These are phyloP conservation scores for Isochrysis galbana DNA, from an alignment of 78 protist genomes.

Conservation along the genomic window DNA sequence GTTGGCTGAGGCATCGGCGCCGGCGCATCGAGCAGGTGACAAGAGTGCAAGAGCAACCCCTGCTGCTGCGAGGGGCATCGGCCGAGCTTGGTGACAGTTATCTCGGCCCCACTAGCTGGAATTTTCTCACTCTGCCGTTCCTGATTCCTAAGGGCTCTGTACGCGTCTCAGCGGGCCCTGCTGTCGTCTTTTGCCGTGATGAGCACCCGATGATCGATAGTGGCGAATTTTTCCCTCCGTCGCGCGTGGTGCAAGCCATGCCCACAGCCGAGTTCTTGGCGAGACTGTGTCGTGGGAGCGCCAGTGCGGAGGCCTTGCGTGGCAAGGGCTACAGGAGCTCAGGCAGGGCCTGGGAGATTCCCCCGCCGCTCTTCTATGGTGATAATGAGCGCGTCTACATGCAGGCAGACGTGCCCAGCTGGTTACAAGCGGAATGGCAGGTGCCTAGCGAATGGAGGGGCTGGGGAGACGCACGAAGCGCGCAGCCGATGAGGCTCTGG, in stretches of 20 bases:
- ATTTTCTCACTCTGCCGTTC: background rate
- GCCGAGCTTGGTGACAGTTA: too few species aligned
- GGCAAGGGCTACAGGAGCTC: background rate
- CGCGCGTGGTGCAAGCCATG: background rate
- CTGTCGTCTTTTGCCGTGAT: background rate
- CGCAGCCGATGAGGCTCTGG: constrained; percentile 8
- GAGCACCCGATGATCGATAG: background rate
- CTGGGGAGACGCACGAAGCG: too few species aligned
- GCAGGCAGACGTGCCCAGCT: constrained; percentile 6
- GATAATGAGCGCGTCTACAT: background rate
- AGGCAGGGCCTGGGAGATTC: background rate
- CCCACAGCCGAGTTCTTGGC: background rate
- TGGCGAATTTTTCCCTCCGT: background rate
- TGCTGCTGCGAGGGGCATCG: too few species aligned
- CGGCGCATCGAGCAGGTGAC: too few species aligned
- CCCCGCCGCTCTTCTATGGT: background rate
- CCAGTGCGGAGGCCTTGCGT: too few species aligned
- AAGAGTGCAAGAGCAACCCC: too few species aligned
- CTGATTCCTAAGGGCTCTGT: background rate
- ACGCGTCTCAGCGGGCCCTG: background rate
- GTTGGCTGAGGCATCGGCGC: too few species aligned
- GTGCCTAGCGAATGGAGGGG: too few species aligned
- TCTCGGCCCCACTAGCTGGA: background rate
- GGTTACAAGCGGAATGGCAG: too few species aligned
- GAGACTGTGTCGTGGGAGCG: too few species aligned